Conservation (phyloP, 306 rosid genomes). For the Astragalus membranaceus region DNA sequence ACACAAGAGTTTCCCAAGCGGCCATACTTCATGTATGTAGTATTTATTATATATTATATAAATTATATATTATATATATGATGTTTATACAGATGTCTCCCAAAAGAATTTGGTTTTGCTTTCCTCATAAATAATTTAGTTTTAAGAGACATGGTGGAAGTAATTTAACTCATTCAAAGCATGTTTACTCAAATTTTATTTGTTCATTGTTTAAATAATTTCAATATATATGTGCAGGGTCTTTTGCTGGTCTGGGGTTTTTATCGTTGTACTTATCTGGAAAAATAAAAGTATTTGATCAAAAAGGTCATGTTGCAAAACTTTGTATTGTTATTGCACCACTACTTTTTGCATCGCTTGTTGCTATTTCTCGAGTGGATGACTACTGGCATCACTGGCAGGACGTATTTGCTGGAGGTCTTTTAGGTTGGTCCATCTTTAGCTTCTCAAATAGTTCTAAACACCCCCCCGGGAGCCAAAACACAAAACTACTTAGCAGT, state of each 20-base stretch:
- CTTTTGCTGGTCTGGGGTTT: conserved; percentile 82
- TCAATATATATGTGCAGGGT: conserved; percentile 54
- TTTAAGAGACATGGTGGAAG: conserved; percentile 5
- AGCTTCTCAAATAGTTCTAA: background rate
- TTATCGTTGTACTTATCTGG: conserved; percentile 75
- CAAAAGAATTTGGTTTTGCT: background rate
- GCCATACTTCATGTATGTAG: conserved; percentile 78
- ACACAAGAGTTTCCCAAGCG: conserved; percentile 92
- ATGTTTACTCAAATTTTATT: background rate
- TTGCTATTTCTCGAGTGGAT: conserved; percentile 74
- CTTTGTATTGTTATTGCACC: conserved; percentile 69
- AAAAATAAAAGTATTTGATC: conserved; percentile 67
- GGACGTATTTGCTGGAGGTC: conserved; percentile 86
- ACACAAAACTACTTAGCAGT: background rate
- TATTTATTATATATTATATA: background rate
- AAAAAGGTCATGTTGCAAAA: conserved; percentile 67
- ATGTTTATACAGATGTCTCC: background rate
- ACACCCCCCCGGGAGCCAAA: background rate
- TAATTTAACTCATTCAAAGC: background rate
- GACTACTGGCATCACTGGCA: conserved; percentile 99
- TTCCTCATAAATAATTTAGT: background rate
- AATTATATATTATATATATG: background rate
- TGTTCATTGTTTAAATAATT: conserved; percentile 8
- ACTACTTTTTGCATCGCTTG: conserved; percentile 77
- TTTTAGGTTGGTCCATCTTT: conserved; percentile 50